Percentiles rank a stretch among this genome's conserved stretches.
Conservation (phyloP, 176 grass and related monocot species). For the Avena sativa region DNA sequence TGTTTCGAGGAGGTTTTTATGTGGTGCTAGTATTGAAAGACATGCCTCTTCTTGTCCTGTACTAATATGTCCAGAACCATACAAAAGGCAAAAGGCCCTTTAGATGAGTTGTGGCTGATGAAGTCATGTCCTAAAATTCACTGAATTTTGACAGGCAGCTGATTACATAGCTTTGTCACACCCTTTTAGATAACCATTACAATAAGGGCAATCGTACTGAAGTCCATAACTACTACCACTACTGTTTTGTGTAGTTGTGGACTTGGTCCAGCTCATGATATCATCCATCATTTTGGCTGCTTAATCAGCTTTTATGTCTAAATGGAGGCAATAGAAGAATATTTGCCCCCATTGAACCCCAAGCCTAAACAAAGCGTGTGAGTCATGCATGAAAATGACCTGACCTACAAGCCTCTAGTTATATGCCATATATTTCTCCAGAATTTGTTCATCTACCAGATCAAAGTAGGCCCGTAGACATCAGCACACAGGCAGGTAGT, state of each 20-base stretch:
- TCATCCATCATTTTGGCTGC: constrained; percentile 36
- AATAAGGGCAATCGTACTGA: constrained; percentile 22
- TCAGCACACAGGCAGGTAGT: constrained; percentile 47
- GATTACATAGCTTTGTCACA: background rate
- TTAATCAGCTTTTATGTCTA: constrained; percentile 12
- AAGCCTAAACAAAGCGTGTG: background rate
- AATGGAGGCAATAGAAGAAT: constrained; percentile 46
- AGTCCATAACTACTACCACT: constrained; percentile 40
- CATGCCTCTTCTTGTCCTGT: background rate
- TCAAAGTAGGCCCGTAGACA: constrained; percentile 33
- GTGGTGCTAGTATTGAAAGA: background rate
- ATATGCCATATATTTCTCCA: constrained; percentile 39
- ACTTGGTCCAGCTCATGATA: constrained; percentile 39
- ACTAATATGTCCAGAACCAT: background rate
- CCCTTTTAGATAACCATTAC: constrained; percentile 22
- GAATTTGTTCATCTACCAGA: constrained; percentile 58
- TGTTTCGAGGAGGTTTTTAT: too few species aligned
- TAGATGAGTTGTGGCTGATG: background rate
- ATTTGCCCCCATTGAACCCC: constrained; percentile 11
- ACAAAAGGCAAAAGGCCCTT: constrained; percentile 14
- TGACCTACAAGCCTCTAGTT: constrained; percentile 23
- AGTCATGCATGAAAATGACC: constrained; percentile 30
- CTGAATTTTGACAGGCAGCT: background rate
- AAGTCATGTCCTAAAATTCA: constrained; percentile 5
- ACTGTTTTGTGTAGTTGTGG: background rate